Base-by-base conservation (phyloP, 163 green algal species). In the Chlorella variabilis region DNA sequence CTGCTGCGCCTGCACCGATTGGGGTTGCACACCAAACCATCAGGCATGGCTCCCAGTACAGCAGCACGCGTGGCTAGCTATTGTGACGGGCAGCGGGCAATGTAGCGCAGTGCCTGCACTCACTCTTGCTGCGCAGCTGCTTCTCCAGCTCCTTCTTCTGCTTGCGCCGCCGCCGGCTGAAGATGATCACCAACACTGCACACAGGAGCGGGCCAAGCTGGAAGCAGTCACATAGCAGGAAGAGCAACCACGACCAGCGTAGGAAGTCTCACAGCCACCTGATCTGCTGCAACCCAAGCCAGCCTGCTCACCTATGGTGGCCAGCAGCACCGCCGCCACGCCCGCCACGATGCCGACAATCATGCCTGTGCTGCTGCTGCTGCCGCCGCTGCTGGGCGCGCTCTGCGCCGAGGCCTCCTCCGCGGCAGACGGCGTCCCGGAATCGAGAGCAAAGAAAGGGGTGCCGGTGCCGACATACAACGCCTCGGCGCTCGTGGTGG, bases 301-400 rank as follows among this genome's bases (percentile, higher is more conserved):
- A 20, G 5, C 59, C 29, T 36, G n/a, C 59, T 38, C 71, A 78
- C 71, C 71, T 38, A 59, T 49, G 0, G 49, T 39, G 21, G 23
- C 21, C 4, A 45, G 42, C 34, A 78, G 49, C 7, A 59, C 71
- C 49, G 33, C 49, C 5, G 49, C 71, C 49, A 67, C 71, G 2
- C 71, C 71, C 33, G 54, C 71, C 33, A 34, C 71, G 3, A 78
- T 49, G 4, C 71, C 71, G 1, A 66, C 49, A 38, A 78, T 78
- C 29, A 68, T 49, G 23, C 49, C 49, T 5, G 71, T 66, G 20
- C 20, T 78, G 34, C 48, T 36, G 59, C 59, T 67, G 59, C 59
- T 38, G 59, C 59, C 59, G n/a, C 59, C 29, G 59, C 18, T 20
- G 59, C 38, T 27, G 6, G 33, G 6, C 29, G 33, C 23, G 71